Conservation (phyloP, 164 flowering plant species). For the Aristolochia californica region DNA sequence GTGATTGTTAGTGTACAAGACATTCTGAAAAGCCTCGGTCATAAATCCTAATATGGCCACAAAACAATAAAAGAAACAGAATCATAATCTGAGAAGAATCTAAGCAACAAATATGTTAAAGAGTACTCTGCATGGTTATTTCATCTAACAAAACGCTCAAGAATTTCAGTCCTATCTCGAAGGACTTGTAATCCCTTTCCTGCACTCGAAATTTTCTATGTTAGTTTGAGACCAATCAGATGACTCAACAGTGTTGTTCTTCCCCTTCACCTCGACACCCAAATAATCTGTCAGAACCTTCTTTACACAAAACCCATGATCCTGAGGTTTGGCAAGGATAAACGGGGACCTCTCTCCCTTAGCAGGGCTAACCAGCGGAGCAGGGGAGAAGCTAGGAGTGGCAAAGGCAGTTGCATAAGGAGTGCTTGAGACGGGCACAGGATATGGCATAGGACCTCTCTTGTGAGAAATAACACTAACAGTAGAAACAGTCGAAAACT, state of each 20-base stretch:
- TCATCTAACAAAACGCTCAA: not conserved
- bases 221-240: slow-evolving; percentile 4
- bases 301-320: slow-evolving; percentile 69
- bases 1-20: not conserved
- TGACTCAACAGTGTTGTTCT: slow-evolving; percentile 22
- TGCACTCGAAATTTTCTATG: slow-evolving; percentile 8
- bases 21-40: not conserved
- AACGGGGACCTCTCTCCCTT: slow-evolving; percentile 59
- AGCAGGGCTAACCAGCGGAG: slow-evolving; percentile 46
- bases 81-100: no score
- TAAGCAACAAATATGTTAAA: no score
- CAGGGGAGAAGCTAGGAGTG: slow-evolving; percentile 60
- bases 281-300: slow-evolving; percentile 70
- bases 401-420: slow-evolving; percentile 43
- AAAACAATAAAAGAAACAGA: no score
- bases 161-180: not conserved
- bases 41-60: no score
- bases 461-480: slow-evolving; percentile 57
- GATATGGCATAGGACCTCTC: slow-evolving; percentile 37
- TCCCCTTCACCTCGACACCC: slow-evolving; percentile 42
- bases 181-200: not conserved
- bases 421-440: slow-evolving; percentile 59
- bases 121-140: no score
- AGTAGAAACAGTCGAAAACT: slow-evolving; percentile 36
- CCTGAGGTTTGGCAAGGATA: slow-evolving; percentile 31